Base-by-base conservation (phyloP, 2,329 filamentous ascomycete species). In the Fusarium scirpi region DNA sequence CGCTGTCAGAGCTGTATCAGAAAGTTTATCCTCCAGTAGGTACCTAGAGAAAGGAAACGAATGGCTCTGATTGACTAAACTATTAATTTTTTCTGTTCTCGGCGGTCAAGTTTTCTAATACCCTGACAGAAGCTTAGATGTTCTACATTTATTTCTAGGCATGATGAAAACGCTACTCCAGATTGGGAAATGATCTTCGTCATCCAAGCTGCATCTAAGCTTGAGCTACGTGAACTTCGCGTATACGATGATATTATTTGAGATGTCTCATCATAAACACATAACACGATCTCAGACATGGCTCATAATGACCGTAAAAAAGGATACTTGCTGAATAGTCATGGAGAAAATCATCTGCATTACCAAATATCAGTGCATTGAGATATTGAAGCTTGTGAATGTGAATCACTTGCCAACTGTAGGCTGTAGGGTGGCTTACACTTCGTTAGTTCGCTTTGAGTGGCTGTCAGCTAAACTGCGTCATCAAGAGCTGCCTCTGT, bases 401-500 rank as follows among this genome's bases (percentile, higher is more conserved):
- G 24, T 11, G 24, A 27, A 38, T 40, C 22, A 52, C 18, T 40
- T 52, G 18, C 38, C 32, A 24, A 18, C 34, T 22, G 15, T 44
- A 44, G 41, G 13, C 48, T 52, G 7, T 40, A 52, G 48, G 48
- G 55, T 58, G 27, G 22, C 20, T 27, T 58, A 18, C 34, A 51
- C 16, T 15, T 49, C 15, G 15, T 47, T 61, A 25, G 22, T 55
- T 24, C 32, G 10, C n/a, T 43, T 34, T 41, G 27, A 49, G 48
- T 55, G 46, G 61, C 59, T 66, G 61, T 34, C 58, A 73, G 72
- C 76, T 54, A 67, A 72, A 76, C 77, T 78, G 77, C 77, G 77
- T 78, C 77, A 78, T 78, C 75, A 54, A 75, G 67, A 77, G 77
- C 73, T 78, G 77, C 77, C 77, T 78, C 60, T 75, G 63, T 59